Percentiles rank a stretch among this genome's conserved stretches.
phyloP scores from a whole-genome alignment of 75 land plant genomes.

The Cunninghamia lanceolata region DNA sequence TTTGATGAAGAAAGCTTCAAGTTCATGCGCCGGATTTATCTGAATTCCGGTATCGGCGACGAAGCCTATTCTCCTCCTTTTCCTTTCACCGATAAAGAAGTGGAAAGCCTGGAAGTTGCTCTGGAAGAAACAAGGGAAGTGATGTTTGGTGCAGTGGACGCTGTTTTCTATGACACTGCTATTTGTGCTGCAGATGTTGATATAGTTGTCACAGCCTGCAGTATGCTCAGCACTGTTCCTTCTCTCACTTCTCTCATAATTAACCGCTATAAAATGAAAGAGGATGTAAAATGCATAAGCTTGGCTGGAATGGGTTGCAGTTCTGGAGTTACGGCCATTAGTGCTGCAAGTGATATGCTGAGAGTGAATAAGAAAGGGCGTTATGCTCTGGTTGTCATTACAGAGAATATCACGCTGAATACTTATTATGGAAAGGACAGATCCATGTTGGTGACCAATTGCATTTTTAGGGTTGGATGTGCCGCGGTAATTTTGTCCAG shows the following conservation, averaged over 20 bases:
- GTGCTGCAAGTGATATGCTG: slow-evolving; percentile 24
- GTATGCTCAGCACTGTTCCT: slow-evolving; percentile 9
- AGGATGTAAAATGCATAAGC: slow-evolving; percentile 7
- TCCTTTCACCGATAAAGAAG: slow-evolving; percentile 32
- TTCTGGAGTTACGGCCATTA: slow-evolving; percentile 38
- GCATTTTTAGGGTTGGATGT: slow-evolving; percentile 42
- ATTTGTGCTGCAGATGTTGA: background rate
- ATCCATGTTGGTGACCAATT: slow-evolving; percentile 42
- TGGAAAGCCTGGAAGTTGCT: slow-evolving; percentile 17
- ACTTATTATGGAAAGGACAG: slow-evolving; percentile 36
- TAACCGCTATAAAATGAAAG: slow-evolving; percentile 25
- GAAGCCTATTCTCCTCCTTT: slow-evolving; percentile 51
- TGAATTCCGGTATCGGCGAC: slow-evolving; percentile 45
- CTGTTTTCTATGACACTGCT: slow-evolving; percentile 21
- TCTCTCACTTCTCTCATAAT: slow-evolving; percentile 11
- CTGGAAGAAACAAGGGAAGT: slow-evolving; percentile 33
- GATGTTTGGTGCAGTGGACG: slow-evolving; percentile 36
- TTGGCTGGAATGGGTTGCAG: slow-evolving; percentile 39
- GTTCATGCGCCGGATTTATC: slow-evolving; percentile 35
- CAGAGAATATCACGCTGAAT: slow-evolving; percentile 41
- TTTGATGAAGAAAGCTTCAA: slow-evolving; percentile 9
- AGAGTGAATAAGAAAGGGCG: slow-evolving; percentile 8
- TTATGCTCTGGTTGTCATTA: slow-evolving; percentile 46
- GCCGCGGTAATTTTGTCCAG: slow-evolving; percentile 38
- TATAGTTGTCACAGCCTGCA: slow-evolving; percentile 4